These are phyloP conservation scores for Vaucheria bursata DNA, from an alignment of 352 stramenopile genomes.

Conservation along the genomic window DNA sequence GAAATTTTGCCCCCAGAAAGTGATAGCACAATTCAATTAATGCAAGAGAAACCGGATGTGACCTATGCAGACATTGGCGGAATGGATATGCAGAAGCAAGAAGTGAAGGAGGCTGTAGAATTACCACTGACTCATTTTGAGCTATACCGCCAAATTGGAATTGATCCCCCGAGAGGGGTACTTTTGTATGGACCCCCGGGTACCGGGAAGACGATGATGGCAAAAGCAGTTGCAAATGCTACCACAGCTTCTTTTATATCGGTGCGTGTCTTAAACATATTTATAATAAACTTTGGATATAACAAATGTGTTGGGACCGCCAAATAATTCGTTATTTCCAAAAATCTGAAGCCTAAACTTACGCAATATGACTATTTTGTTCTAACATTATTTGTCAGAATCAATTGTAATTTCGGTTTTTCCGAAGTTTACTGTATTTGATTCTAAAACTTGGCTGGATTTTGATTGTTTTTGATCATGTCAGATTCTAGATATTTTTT, in stretches of 20 bases:
- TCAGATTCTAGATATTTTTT: no score
- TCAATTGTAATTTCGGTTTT: no score
- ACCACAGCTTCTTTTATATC: slow-evolving; percentile 98
- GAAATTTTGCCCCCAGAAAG: slow-evolving; percentile 97
- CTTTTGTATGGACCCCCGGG: slow-evolving; percentile 90
- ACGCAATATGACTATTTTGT: not conserved
- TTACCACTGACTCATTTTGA: slow-evolving; percentile 97
- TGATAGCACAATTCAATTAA: slow-evolving; percentile 98
- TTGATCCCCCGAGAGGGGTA: slow-evolving; percentile 95
- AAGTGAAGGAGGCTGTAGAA: slow-evolving; percentile 96
- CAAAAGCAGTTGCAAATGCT: slow-evolving; percentile 97
- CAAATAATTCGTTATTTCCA: no score
- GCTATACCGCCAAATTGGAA: slow-evolving; percentile 99
- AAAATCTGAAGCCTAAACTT: no score
- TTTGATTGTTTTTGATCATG: no score
- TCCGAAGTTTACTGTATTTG: no score
- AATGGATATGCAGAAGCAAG: slow-evolving; percentile 98
- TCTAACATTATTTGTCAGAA: no score
- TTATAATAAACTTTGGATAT: not conserved
- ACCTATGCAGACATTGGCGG: slow-evolving; percentile 94
- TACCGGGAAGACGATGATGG: slow-evolving; percentile 67
- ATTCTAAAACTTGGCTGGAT: no score
- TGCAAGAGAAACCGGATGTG: slow-evolving; percentile 96
- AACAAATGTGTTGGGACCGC: no score
- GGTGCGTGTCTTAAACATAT: slow-evolving; percentile 55